A percentile compares a stretch with the other conserved stretches of the same genome.
Evolutionary conservation across 805 yeast genomes (phyloP).

Genomic region (Lipomyces orientalis): DNA sequence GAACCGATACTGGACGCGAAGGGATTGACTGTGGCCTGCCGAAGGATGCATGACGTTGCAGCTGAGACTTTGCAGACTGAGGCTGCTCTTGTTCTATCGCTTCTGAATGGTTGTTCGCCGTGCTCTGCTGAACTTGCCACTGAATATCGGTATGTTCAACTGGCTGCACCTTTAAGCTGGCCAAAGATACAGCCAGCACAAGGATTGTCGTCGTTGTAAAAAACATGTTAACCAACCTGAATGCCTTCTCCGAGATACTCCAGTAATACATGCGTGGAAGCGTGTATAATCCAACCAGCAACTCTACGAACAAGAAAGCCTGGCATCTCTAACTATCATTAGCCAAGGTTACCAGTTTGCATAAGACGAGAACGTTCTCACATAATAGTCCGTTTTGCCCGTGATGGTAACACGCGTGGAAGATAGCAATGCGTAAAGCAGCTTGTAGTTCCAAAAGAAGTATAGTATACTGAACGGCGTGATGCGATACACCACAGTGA

Average conservation of each 20-base stretch:
- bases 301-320: constrained; percentile 9
- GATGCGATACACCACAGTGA: constrained; percentile 7
- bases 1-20: background rate
- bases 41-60: background rate
- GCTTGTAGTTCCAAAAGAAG: constrained; percentile 29
- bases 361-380: background rate
- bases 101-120: background rate
- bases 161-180: constrained; percentile 10
- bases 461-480: constrained; percentile 15
- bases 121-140: background rate
- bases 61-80: background rate
- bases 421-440: constrained; percentile 10
- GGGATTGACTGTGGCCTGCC: background rate
- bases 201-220: constrained; percentile 9
- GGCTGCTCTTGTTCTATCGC: background rate
- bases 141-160: constrained; percentile 3
- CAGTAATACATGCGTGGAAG: constrained; percentile 16
- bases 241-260: constrained; percentile 5
- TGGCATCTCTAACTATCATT: constrained; percentile 10
- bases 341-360: background rate
- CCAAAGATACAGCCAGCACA: background rate
- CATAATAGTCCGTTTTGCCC: constrained; percentile 22
- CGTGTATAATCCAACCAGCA: constrained; percentile 7
- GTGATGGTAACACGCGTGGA: constrained; percentile 11
- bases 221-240: constrained; percentile 7